A percentile compares a stretch with the other conserved stretches of the same genome.
These are phyloP conservation scores for Candida berthetii DNA, from an alignment of 805 yeast species.

Conservation along the genomic window DNA sequence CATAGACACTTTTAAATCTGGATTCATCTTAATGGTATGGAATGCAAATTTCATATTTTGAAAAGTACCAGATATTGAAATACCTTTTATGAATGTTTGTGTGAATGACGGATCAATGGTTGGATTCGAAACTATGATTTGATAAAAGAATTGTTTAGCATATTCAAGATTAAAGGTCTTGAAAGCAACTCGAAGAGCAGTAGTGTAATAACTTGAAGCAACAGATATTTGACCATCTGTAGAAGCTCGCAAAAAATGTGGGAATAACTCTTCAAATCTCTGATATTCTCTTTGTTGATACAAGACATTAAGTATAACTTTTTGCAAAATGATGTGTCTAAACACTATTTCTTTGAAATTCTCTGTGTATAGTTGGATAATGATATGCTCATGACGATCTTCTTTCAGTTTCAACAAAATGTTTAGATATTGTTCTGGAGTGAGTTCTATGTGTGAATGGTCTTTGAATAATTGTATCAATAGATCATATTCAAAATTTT, in stretches of 20 bases:
- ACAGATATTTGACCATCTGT: neutral
- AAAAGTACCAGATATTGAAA: neutral
- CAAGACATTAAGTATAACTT: too few species aligned
- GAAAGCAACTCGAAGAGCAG: neutral
- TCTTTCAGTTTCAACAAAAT: too few species aligned
- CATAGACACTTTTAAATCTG: constrained; percentile 10
- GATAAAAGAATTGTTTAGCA: neutral
- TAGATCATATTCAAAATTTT: neutral
- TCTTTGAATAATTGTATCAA: neutral
- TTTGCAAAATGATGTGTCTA: too few species aligned
- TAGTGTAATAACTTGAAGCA: too few species aligned
- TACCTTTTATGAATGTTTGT: neutral
- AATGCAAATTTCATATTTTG: neutral
- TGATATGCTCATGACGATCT: too few species aligned
- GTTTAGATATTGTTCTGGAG: too few species aligned
- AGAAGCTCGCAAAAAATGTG: neutral
- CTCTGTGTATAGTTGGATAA: too few species aligned
- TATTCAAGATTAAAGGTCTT: neutral
- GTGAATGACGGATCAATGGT: neutral
- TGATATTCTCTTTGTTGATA: neutral
- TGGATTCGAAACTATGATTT: neutral
- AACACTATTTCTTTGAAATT: too few species aligned
- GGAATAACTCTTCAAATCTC: neutral
- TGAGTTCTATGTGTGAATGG: too few species aligned
- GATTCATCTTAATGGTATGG: constrained; percentile 2